These are phyloP conservation scores for Trichophyton verrucosum DNA, from an alignment of 2,329 filamentous ascomycete genomes.

Conservation along the genomic window DNA sequence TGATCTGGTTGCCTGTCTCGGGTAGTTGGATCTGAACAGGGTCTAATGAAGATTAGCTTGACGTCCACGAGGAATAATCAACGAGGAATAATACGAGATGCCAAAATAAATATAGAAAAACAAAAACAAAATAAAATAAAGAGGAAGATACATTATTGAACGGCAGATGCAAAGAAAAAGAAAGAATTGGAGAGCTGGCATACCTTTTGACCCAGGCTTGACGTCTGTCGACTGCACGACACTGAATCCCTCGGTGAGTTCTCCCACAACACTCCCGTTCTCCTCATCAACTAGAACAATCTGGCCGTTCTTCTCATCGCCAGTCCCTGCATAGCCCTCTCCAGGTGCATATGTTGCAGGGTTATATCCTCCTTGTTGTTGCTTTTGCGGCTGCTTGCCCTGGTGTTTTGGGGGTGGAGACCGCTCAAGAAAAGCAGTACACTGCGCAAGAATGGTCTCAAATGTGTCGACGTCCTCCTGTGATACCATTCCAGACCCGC, in stretches of 20 bases:
- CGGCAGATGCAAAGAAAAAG: background rate
- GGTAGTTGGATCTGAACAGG: slow-evolving; percentile 39
- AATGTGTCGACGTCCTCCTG: slow-evolving; percentile 95
- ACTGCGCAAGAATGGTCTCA: slow-evolving; percentile 95
- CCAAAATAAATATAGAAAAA: background rate
- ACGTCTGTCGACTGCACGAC: slow-evolving; percentile 65
- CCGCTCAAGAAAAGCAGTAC: slow-evolving; percentile 85
- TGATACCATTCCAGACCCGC: slow-evolving; percentile 49
- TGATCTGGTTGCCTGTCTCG: slow-evolving; percentile 34
- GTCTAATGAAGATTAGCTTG: slow-evolving; percentile 19
- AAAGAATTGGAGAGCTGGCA: slow-evolving; percentile 17
- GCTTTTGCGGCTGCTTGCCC: slow-evolving; percentile 8
- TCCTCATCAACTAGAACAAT: slow-evolving; percentile 93
- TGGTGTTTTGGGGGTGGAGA: slow-evolving; percentile 47
- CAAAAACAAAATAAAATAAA: background rate
- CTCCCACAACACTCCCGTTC: slow-evolving; percentile 87
- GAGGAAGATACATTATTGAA: background rate
- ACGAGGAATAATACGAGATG: background rate
- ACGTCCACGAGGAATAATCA: background rate
- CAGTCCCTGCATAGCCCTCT: slow-evolving; percentile 54
- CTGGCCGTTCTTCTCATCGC: slow-evolving; percentile 47
- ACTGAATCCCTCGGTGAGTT: slow-evolving; percentile 70
- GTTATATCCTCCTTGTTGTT: slow-evolving; percentile 49
- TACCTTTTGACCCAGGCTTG: slow-evolving; percentile 83
- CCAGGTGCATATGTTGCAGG: slow-evolving; percentile 69